These are phyloP conservation scores for Citrullus colocynthis DNA, from an alignment of 306 rosid genomes.

Conservation along the genomic window DNA sequence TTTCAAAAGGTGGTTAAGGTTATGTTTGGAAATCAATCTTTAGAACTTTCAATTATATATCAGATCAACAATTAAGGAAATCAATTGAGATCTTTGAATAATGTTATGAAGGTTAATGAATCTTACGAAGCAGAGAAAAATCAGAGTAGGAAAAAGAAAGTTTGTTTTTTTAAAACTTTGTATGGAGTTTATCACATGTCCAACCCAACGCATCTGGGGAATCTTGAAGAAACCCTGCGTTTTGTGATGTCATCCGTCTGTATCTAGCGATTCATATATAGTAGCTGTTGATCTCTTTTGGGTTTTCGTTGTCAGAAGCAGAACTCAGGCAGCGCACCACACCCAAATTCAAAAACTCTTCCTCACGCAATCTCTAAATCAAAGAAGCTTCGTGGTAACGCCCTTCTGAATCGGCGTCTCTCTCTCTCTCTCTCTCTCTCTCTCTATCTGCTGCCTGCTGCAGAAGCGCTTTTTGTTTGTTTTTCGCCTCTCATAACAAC, in stretches of 20 bases:
- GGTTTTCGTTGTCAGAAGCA: not conserved
- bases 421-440: not conserved
- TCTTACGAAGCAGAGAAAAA: not conserved
- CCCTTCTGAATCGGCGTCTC: not conserved
- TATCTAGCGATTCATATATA: not conserved
- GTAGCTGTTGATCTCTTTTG: not conserved
- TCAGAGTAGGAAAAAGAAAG: not conserved
- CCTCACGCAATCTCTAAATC: constrained; percentile 13
- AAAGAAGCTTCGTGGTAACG: constrained; percentile 14
- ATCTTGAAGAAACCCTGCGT: constrained; percentile 9
- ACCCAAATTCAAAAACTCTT: not conserved
- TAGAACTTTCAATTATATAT: no score
- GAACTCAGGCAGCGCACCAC: not conserved
- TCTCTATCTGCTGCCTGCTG: not conserved
- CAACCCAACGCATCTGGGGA: constrained; percentile 12
- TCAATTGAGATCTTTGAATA: not conserved
- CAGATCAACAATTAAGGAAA: not conserved
- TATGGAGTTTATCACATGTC: constrained; percentile 2
- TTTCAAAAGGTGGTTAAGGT: no score
- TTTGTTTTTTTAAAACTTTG: not conserved
- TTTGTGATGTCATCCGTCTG: constrained; percentile 9
- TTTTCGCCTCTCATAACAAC: not conserved
- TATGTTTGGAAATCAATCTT: no score
- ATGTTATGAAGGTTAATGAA: not conserved
- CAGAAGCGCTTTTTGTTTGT: not conserved